Evolutionary conservation across 495 filamentous ascomycete genomes (phyloP).

Genomic region (Hypoxylon intermedium): DNA sequence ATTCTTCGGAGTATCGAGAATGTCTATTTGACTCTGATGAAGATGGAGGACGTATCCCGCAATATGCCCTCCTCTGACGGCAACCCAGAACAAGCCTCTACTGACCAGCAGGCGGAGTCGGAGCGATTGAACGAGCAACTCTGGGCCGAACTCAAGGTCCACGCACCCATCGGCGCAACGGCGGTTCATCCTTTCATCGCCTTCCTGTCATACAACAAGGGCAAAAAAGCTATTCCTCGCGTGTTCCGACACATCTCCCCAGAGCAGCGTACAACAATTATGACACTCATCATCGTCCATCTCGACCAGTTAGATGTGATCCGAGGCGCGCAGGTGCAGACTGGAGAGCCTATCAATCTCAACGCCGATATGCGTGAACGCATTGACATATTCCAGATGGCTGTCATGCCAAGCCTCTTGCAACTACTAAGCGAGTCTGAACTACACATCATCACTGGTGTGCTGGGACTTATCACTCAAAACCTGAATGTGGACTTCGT

Average conservation of each 20-base stretch:
- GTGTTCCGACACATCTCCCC: slow-evolving; percentile 92
- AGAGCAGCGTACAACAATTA: slow-evolving; percentile 89
- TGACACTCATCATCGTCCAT: slow-evolving; percentile 95
- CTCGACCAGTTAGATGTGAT: slow-evolving; percentile 92
- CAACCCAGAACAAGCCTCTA: slow-evolving; percentile 65
- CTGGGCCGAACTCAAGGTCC: slow-evolving; percentile 85
- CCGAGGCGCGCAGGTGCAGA: slow-evolving; percentile 71
- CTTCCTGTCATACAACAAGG: slow-evolving; percentile 92
- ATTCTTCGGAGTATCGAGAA: slow-evolving; percentile 84
- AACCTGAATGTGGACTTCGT: slow-evolving; percentile 80
- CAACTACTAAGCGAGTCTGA: slow-evolving; percentile 89
- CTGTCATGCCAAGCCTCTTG: slow-evolving; percentile 89
- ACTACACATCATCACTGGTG: slow-evolving; percentile 85
- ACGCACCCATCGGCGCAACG: slow-evolving; percentile 81
- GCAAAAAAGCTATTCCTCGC: slow-evolving; percentile 92
- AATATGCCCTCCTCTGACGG: slow-evolving; percentile 75
- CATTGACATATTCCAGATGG: slow-evolving; percentile 83
- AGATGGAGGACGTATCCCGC: slow-evolving; percentile 93
- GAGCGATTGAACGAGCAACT: slow-evolving; percentile 78
- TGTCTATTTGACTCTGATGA: slow-evolving; percentile 86
- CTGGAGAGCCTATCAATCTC: slow-evolving; percentile 69
- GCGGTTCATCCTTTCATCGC: slow-evolving; percentile 93
- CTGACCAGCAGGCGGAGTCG: slow-evolving; percentile 76
- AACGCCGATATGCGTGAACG: slow-evolving; percentile 80
- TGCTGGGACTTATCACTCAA: slow-evolving; percentile 82